Evolutionary conservation across 2,329 filamentous ascomycete species (phyloP), one percentile per base, ranked within the genome.

Genomic region (Thelonectria blattea): DNA sequence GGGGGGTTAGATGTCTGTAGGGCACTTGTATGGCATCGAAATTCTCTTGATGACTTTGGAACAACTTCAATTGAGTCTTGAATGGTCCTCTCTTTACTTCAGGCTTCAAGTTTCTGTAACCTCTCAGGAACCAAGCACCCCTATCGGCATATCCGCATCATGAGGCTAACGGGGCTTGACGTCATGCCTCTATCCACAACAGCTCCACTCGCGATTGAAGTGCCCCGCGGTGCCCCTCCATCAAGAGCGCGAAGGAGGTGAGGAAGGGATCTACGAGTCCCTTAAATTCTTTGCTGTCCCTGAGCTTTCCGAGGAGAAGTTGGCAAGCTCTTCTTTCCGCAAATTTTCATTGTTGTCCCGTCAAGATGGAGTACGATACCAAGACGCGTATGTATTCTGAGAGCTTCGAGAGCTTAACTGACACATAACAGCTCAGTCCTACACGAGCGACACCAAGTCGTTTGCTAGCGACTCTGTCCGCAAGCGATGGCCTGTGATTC

Each of bases 401-500:
- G 17, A 51, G 34, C 20, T 30, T 12, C 51, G 20, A 43, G 1
- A 18, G 41, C 39, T 24, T 47, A 56, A 56, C 67, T 71, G 52
- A 68, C 64, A 56, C 18, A 39, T 6, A 27, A 57, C 70, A 96
- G 91, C 89, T 48, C 88, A 87, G 62, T 96, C 90, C 75, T 84
- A 83, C 68, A 98, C 93, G 39, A 88, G 85, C 70, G 93, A 98
- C 80, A 86, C 86, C 71, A 91, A 84, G 43, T 97, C 93, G 49
- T 98, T 98, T 74, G 95, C 91, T 53, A 92, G 88, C 76, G 83
- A 88, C 61, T 97, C 95, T 9, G 94, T 92, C 34, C 85, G 90
- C 71, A 89, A 93, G 67, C 85, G 95, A 75, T 99, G 94, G 95
- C 95, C 95, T 15, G 83, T 97, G 58, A 99, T 99, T 73, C 80